Evolutionary conservation across 2,329 filamentous ascomycete species (phyloP), one percentile per base, ranked within the genome.

Genomic region (Sordariomycetes sp.): DNA sequence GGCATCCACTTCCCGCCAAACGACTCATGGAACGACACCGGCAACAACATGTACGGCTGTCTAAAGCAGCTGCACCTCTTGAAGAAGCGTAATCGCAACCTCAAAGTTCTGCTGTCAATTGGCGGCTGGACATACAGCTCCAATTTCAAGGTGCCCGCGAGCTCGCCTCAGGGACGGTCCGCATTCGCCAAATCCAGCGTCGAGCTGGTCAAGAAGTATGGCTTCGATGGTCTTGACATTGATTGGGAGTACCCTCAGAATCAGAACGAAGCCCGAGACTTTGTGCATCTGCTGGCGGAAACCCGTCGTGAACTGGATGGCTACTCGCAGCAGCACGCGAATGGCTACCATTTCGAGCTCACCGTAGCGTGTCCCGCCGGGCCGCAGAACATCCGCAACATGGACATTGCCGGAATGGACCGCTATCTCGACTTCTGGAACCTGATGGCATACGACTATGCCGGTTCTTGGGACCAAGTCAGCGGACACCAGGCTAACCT

Each of bases 41-140:
- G 85, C 31, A 82, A 71, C 40, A 94, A 95, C 55, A 66, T 93
- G 23, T 94, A 93, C 53, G 88, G 88, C 33, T 90, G 84, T 53
- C 57, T 92, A 42, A 94, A 94, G 64, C 86, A 94, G 60, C 72
- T 94, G 23, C 86, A 84, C 54, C 66, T 94, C 2, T 72, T 88
- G 30, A 95, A 95, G 65, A 75, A 76, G 43, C 67, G 71, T 41
- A 84, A 94, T 57, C 80, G 86, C 31, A 79, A 88, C 45, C 68
- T 95, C 40, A 94, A 94, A 57, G 66, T 92, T 4, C 69, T 95
- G 10, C 72, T 95, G 5, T 87, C 82, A 35, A 85, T 95, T 41
- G 88, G 88, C 40, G 90, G 90, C 33, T 95, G 87, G 87, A 94
- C 87, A 0, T 94, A 94, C 57, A 85, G 81, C 42, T 65, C 73